phyloP scores from a whole-genome alignment of 75 land plant genomes.

The Pinus taeda region DNA sequence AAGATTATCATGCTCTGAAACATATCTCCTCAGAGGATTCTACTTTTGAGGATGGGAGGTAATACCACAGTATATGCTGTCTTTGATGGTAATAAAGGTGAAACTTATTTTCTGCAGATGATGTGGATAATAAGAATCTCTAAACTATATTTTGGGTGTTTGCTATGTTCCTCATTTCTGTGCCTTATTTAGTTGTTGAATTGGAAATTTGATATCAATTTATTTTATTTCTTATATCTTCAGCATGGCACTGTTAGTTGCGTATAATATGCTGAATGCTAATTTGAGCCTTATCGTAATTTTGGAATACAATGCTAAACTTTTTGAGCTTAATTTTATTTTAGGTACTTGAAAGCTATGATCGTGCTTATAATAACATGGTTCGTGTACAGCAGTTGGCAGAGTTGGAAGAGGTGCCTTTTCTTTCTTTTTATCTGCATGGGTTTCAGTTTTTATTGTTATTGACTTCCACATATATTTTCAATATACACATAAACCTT shows the following conservation, averaged over 20 bases:
- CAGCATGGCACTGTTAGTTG: not conserved
- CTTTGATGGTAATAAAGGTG: not conserved
- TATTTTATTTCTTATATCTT: not conserved
- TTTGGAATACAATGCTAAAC: not conserved
- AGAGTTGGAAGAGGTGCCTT: constrained; percentile 88
- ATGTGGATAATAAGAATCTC: not conserved
- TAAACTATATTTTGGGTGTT: not conserved
- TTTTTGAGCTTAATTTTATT: constrained; percentile 1
- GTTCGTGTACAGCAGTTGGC: constrained; percentile 97
- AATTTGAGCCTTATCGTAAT: not conserved
- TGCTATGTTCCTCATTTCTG: not conserved
- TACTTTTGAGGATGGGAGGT: not conserved
- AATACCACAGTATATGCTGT: not conserved
- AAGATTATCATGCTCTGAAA: no score
- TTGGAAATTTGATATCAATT: not conserved
- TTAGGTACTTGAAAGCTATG: constrained; percentile 98
- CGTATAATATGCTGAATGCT: not conserved
- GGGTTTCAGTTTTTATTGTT: not conserved
- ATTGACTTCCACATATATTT: not conserved
- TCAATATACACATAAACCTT: not conserved
- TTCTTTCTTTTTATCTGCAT: not conserved
- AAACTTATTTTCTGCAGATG: not conserved
- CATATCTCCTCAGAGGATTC: not conserved
- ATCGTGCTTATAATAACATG: constrained; percentile 98
- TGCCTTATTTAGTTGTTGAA: no score